These are phyloP conservation scores for Liriodendron chinense DNA, from an alignment of 164 flowering plant species.

Conservation along the genomic window DNA sequence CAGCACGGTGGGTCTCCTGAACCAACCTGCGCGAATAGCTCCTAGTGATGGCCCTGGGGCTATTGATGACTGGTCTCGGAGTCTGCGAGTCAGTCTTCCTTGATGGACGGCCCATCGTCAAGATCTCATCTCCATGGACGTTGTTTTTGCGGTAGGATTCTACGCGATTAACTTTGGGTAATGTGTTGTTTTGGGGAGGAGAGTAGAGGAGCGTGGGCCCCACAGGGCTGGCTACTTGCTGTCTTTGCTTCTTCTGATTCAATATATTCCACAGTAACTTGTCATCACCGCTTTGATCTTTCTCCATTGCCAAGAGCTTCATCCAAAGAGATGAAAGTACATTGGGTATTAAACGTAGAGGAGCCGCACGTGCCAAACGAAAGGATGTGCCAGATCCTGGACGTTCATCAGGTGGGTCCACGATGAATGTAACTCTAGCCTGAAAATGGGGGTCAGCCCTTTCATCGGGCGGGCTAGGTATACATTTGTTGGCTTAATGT, in stretches of 20 bases:
- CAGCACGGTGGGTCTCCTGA: conserved; percentile 16
- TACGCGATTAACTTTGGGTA: not conserved
- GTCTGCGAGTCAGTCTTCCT: not conserved
- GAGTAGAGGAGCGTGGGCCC: conserved; percentile 4
- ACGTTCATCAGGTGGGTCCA: too few species aligned
- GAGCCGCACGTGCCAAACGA: not conserved
- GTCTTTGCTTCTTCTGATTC: conserved; percentile 14
- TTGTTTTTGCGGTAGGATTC: conserved; percentile 19
- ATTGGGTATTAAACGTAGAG: not conserved
- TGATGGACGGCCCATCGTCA: conserved; percentile 1
- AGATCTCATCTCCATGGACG: conserved; percentile 28
- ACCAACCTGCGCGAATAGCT: conserved; percentile 4
- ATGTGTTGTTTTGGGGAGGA: not conserved
- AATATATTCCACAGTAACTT: conserved; percentile 25
- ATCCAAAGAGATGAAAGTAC: not conserved
- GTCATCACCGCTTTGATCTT: conserved; percentile 10
- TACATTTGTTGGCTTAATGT: too few species aligned
- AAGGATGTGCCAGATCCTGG: not conserved
- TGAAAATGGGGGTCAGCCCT: too few species aligned
- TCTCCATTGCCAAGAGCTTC: conserved; percentile 21
- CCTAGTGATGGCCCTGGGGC: conserved; percentile 18
- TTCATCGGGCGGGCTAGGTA: too few species aligned
- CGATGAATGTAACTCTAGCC: too few species aligned
- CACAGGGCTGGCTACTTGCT: not conserved
- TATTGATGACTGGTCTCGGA: not conserved